Evolutionary conservation across 805 yeast genomes (phyloP).

Genomic region (Yamadazyma phyllophila): DNA sequence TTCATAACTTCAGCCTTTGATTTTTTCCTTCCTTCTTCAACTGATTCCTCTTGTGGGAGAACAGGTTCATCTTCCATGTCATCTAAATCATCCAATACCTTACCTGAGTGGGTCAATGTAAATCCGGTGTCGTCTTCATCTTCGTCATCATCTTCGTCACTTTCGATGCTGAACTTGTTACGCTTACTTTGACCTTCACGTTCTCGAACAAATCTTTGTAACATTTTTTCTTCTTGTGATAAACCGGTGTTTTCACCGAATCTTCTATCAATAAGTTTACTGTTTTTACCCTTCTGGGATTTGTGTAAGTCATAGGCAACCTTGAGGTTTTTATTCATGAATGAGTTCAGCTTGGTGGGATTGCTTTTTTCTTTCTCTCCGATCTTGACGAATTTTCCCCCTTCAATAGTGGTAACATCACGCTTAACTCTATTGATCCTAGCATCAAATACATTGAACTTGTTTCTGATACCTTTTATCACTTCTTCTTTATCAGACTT

Average conservation of each 20-base stretch:
- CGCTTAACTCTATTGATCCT: constrained; percentile 67
- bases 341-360: constrained; percentile 29
- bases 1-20: constrained; percentile 84
- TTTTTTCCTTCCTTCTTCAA: constrained; percentile 48
- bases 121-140: constrained; percentile 39
- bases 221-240: constrained; percentile 90
- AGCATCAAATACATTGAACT: constrained; percentile 88
- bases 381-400: constrained; percentile 43
- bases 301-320: constrained; percentile 65
- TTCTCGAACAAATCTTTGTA: constrained; percentile 91
- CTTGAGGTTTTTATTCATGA: constrained; percentile 42
- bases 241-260: constrained; percentile 84
- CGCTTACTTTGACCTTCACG: constrained; percentile 60
- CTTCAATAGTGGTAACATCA: constrained; percentile 41
- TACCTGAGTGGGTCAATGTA: constrained; percentile 77
- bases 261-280: constrained; percentile 80
- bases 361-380: constrained; percentile 39
- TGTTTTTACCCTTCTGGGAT: constrained; percentile 65
- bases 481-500: constrained; percentile 66
- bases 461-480: constrained; percentile 60
- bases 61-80: constrained; percentile 30
- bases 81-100: constrained; percentile 50
- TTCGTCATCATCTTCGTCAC: constrained; percentile 56
- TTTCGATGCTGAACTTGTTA: constrained; percentile 53
- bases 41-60: constrained; percentile 37